Conservation (phyloP, 169 alveolate species). For the Pseudocohnilembus persalinus region DNA sequence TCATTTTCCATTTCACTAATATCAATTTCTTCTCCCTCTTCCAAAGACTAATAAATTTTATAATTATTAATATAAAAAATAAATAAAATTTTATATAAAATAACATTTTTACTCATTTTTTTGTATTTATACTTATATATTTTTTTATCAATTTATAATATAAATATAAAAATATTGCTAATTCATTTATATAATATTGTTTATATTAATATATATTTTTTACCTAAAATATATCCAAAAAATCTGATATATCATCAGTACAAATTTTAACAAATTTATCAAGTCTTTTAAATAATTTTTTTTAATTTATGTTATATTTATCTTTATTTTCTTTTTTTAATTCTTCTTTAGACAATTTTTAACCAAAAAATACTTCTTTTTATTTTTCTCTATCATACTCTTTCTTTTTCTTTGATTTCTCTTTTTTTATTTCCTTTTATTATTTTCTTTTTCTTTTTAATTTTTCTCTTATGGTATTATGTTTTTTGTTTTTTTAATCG, state of each 20-base stretch:
- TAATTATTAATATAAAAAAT: no score
- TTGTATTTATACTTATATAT: no score
- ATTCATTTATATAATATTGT: no score
- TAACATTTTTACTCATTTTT: no score
- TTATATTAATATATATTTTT: no score
- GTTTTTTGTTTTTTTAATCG: not conserved
- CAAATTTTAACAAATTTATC: not conserved
- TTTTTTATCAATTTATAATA: no score
- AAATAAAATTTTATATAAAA: no score
- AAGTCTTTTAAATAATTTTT: not conserved
- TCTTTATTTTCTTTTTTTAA: not conserved
- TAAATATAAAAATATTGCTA: no score
- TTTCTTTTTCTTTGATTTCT: not conserved
- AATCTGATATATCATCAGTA: not conserved
- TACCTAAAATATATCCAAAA: not conserved
- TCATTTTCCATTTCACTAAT: not conserved
- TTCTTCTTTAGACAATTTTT: not conserved
- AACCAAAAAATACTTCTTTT: not conserved
- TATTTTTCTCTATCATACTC: not conserved
- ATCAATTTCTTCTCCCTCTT: not conserved
- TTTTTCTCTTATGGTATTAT: not conserved
- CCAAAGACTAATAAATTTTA: not conserved
- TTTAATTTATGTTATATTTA: no score
- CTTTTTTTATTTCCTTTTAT: not conserved
- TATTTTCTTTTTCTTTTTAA: not conserved